Evolutionary conservation across 768 basidiomycete species (phyloP).

Genomic region (Podaxis mareebaensis): DNA sequence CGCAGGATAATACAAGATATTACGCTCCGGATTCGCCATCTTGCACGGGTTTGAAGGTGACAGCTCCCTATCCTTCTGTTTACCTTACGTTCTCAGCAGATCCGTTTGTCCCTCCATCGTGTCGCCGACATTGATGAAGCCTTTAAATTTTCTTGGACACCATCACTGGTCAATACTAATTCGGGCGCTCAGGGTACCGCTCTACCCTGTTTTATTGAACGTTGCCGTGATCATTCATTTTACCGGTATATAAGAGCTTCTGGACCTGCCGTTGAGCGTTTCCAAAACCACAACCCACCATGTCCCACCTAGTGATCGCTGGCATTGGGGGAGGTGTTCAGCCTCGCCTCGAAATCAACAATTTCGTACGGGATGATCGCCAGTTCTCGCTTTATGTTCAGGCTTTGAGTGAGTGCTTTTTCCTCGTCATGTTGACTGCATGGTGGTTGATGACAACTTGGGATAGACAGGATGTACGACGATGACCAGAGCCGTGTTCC

Average conservation of each 20-base stretch:
- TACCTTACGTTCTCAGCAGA: too few species aligned
- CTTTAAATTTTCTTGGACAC: too few species aligned
- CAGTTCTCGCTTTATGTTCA: constrained; percentile 54
- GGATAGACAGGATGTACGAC: constrained; percentile 31
- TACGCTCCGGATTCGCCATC: too few species aligned
- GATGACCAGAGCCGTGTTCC: constrained; percentile 29
- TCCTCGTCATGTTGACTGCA: background rate
- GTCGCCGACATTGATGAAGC: too few species aligned
- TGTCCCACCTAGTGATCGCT: constrained; percentile 27
- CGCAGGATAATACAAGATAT: too few species aligned
- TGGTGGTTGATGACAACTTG: background rate
- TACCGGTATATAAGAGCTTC: background rate
- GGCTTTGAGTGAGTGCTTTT: constrained; percentile 40
- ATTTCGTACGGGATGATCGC: constrained; percentile 41
- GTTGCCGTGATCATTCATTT: too few species aligned
- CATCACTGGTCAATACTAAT: too few species aligned
- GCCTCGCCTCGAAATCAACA: constrained; percentile 45
- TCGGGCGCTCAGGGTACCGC: too few species aligned
- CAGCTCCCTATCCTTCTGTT: too few species aligned
- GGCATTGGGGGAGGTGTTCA: constrained; percentile 28
- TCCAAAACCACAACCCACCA: background rate
- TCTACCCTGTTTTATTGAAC: too few species aligned
- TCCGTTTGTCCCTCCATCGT: too few species aligned
- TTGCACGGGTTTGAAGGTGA: too few species aligned
- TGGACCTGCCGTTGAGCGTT: background rate